These are phyloP conservation scores for Xylariomycetidae sp. DNA, from an alignment of 2,329 filamentous ascomycete species.

Conservation along the genomic window DNA sequence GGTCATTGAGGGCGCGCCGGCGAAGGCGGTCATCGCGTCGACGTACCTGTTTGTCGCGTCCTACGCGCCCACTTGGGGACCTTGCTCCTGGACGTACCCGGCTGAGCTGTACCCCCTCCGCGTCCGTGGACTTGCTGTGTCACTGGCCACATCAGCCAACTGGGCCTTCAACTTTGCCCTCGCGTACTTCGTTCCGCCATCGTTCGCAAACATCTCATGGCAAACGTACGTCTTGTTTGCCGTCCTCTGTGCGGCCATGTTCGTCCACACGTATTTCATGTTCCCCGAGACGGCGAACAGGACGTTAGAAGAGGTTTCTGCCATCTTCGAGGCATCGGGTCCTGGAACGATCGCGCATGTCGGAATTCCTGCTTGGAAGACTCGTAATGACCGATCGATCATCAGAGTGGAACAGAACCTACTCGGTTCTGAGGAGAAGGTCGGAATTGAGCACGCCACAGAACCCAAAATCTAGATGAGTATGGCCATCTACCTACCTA, in stretches of 20 bases:
- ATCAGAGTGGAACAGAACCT: constrained; percentile 29
- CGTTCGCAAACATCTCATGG: constrained; percentile 44
- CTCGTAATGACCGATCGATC: constrained; percentile 30
- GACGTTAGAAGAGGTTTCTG: constrained; percentile 49
- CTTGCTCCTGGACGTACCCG: constrained; percentile 40
- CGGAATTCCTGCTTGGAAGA: constrained; percentile 39
- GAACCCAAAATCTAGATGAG: too few relatives aligned
- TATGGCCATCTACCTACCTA: too few relatives aligned
- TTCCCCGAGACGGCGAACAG: constrained; percentile 55
- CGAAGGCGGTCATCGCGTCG: constrained; percentile 58
- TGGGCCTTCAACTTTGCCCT: constrained; percentile 49
- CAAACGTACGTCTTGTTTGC: constrained; percentile 48
- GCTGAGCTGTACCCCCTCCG: constrained; percentile 43
- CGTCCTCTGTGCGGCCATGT: constrained; percentile 46
- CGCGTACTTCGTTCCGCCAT: constrained; percentile 42
- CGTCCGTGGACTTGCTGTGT: constrained; percentile 49
- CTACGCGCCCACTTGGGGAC: constrained; percentile 41
- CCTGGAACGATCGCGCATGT: constrained; percentile 33
- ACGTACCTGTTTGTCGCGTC: constrained; percentile 61
- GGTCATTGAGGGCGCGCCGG: constrained; percentile 41
- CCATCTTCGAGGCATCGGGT: constrained; percentile 39
- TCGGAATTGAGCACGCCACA: constrained; percentile 17
- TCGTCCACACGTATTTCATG: constrained; percentile 47
- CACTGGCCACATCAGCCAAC: constrained; percentile 46
- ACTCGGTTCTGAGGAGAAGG: constrained; percentile 30